Evolutionary conservation across 2,329 filamentous ascomycete species (phyloP), one percentile per base, ranked within the genome.

Genomic region (Rutstroemia sydowiana): DNA sequence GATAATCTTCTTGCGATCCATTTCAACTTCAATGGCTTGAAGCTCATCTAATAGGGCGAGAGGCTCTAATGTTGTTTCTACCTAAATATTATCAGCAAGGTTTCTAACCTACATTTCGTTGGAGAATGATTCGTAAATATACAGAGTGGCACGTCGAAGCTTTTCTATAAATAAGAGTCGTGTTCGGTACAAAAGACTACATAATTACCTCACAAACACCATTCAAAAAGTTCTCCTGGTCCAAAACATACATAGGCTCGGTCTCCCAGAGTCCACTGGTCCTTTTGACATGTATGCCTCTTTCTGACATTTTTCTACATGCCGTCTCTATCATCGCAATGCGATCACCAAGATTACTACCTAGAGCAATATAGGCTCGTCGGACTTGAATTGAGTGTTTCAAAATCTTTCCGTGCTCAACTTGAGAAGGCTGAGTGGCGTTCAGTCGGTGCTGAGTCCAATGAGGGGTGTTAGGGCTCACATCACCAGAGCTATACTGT

Each of bases 241-340:
- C 86, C 57, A 87, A 73, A 57, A 96, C 87, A 69, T 98, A 98
- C 93, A 98, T 98, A 20, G 93, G 89, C 61, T 88, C 83, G 3
- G 92, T 98, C 72, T 97, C 90, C 79, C 93, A 98, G 3, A 98
- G 74, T 55, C 83, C 85, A 68, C 92, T 97, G 0, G 92, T 95
- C 61, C 84, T 77, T 63, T 81, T 77, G 36, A 98, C 78, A 48
- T 71, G 79, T 65, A 97, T 88, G 31, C 82, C 83, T 20, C 80
- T 75, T 41, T 75, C 72, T 57, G 87, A 81, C 81, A 98, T 89
- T 65, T 86, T 79, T 41, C 74, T 75, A 66, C 90, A 91, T 0
- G 93, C 92, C 62, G 78, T 75, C 68, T 96, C 90, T 58, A 98
- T 95, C 79, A 85, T 87, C 39, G 76, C 78, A 47, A 95, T 77